Conservation (phyloP, 2,329 filamentous ascomycete species). For the Orbilia blumenaviensis region DNA sequence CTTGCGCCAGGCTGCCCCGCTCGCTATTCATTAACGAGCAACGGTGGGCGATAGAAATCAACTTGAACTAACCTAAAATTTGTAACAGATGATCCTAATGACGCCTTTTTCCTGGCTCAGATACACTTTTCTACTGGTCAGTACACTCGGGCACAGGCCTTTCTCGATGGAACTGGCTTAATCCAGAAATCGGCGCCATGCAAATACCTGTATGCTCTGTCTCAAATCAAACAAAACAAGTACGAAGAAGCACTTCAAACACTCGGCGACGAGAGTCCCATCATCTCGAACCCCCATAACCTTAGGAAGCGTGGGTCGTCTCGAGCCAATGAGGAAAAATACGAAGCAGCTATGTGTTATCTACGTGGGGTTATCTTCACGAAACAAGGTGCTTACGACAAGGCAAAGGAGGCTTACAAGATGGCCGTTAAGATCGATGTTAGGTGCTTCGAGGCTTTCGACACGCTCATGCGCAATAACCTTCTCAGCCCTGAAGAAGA, state of each 20-base stretch:
- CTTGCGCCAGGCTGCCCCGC: not conserved
- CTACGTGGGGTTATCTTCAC: slow-evolving; percentile 91
- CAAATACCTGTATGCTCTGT: slow-evolving; percentile 91
- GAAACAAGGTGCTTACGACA: slow-evolving; percentile 95
- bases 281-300: slow-evolving; percentile 74
- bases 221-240: slow-evolving; percentile 88
- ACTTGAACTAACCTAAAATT: not conserved
- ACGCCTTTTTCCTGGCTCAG: slow-evolving; percentile 98
- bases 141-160: slow-evolving; percentile 87
- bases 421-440: slow-evolving; percentile 96
- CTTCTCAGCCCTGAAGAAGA: slow-evolving; percentile 90
- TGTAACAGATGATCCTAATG: slow-evolving; percentile 80
- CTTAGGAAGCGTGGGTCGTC: slow-evolving; percentile 68
- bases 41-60: not conserved
- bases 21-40: not conserved
- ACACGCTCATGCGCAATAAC: slow-evolving; percentile 96
- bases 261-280: slow-evolving; percentile 90
- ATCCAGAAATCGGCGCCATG: slow-evolving; percentile 83
- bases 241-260: slow-evolving; percentile 87
- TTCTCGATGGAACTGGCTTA: slow-evolving; percentile 84
- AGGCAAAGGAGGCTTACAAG: slow-evolving; percentile 98
- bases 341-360: slow-evolving; percentile 98
- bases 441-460: slow-evolving; percentile 97
- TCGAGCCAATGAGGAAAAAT: slow-evolving; percentile 73
- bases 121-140: slow-evolving; percentile 96